phyloP scores from a whole-genome alignment of 2,329 filamentous ascomycete species.

The Byssothecium circinans region DNA sequence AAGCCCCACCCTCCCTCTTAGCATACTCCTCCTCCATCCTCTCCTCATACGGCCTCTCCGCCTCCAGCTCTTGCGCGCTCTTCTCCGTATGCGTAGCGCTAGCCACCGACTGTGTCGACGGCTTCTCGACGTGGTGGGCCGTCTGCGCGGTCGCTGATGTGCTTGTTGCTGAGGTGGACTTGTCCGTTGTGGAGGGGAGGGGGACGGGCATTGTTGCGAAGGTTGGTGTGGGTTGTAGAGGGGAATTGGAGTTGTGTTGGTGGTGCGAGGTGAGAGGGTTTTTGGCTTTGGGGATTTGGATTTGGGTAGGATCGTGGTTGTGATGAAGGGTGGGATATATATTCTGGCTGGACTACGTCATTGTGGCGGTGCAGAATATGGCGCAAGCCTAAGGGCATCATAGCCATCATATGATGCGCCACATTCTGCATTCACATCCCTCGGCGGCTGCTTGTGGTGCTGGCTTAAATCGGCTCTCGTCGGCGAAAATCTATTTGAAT shows the following conservation, averaged over 20 bases:
- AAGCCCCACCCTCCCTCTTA: constrained; percentile 44
- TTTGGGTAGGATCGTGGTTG: no score
- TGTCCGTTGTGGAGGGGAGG: constrained; percentile 22
- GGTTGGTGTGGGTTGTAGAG: constrained; percentile 1
- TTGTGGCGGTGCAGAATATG: constrained; percentile 32
- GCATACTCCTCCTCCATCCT: constrained; percentile 46
- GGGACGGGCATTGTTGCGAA: constrained; percentile 35
- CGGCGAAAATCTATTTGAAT: no score
- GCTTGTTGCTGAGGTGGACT: constrained; percentile 13
- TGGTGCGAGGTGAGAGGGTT: not conserved
- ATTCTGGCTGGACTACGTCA: constrained; percentile 17
- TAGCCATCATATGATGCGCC: not conserved
- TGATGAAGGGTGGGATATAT: constrained; percentile 1
- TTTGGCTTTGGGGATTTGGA: no score
- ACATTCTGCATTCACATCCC: not conserved
- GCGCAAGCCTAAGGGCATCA: constrained; percentile 19
- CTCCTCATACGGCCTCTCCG: constrained; percentile 41
- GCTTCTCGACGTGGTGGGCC: constrained; percentile 22
- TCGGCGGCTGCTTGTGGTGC: no score
- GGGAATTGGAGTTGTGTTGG: not conserved
- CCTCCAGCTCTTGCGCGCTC: constrained; percentile 35
- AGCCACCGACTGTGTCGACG: constrained; percentile 30
- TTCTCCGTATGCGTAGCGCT: constrained; percentile 29
- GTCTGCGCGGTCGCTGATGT: constrained; percentile 30
- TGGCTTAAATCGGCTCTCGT: no score